A percentile compares a stretch with the other conserved stretches of the same genome.
Conservation (phyloP, 805 yeast species). For the Ascoidea asiatica region DNA sequence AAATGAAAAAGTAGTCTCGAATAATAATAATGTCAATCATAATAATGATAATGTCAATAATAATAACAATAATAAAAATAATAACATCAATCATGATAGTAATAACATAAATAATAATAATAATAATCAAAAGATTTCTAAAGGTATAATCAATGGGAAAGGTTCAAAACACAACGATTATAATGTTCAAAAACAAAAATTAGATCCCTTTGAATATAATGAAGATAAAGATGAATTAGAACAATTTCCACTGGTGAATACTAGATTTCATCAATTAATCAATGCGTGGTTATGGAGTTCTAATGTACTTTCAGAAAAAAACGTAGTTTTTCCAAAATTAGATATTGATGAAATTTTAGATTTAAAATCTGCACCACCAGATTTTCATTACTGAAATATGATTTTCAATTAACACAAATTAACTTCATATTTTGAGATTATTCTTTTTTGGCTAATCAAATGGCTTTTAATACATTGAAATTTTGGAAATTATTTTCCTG, state of each 20-base stretch:
- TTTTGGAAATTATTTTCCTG: too few species aligned
- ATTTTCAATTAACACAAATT: too few species aligned
- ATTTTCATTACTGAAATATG: too few species aligned
- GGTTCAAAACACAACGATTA: too few species aligned
- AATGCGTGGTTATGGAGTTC: conserved; percentile 11
- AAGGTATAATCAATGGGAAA: too few species aligned
- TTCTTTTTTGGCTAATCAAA: too few species aligned
- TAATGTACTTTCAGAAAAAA: conserved; percentile 2
- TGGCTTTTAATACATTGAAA: too few species aligned
- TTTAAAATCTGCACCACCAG: too few species aligned
- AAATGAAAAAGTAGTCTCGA: too few species aligned
- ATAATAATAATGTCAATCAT: conserved; percentile 4
- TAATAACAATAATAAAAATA: conserved; percentile 3
- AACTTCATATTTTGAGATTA: too few species aligned
- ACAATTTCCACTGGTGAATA: conserved; percentile 1
- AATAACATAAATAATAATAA: not conserved
- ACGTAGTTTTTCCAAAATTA: conserved; percentile 1
- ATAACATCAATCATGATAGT: not conserved
- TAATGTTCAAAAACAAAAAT: too few species aligned
- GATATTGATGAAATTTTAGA: conserved; percentile 3
- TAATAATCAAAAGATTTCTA: not conserved
- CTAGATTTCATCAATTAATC: conserved; percentile 9
- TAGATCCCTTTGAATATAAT: not conserved
- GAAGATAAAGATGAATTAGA: not conserved
- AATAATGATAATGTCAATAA: conserved; percentile 1